These are phyloP conservation scores for Leccinum solheimii DNA, from an alignment of 1,284 basidiomycete species.

Conservation along the genomic window DNA sequence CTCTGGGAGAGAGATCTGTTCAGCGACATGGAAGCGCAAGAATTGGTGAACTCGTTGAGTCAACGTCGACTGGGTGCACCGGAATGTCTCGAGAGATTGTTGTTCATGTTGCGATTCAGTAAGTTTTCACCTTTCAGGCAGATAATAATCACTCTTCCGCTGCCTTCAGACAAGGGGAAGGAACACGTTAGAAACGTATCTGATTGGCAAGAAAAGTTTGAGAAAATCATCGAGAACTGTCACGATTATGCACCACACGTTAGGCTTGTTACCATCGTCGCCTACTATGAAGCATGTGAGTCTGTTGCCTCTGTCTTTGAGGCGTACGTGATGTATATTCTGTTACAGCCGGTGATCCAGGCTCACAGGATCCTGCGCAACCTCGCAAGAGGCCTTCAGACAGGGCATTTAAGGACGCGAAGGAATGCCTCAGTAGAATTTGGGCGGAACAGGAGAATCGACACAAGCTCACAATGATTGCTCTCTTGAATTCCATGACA, in stretches of 20 bases:
- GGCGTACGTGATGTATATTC: not conserved
- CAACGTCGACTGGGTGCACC: not conserved
- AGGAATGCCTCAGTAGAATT: not conserved
- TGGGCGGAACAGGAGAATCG: not conserved
- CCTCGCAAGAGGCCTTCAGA: not conserved
- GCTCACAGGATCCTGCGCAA: not conserved
- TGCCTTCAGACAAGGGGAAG: not conserved
- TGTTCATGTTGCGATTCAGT: too few relatives aligned
- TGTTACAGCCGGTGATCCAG: not conserved
- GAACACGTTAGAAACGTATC: not conserved
- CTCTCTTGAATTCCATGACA: too few relatives aligned
- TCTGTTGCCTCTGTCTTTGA: not conserved
- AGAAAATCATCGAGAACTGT: not conserved
- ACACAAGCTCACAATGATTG: not conserved
- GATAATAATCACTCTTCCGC: not conserved
- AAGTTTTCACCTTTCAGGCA: not conserved
- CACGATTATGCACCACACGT: not conserved
- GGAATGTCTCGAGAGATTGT: not conserved
- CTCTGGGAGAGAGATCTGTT: not conserved
- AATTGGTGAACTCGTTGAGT: not conserved
- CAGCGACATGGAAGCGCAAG: not conserved
- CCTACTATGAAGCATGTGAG: not conserved
- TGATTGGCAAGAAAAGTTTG: not conserved
- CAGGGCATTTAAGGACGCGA: not conserved
- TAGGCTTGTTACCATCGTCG: not conserved